phyloP scores from a whole-genome alignment of 768 basidiomycete genomes.

The Aureoboletus auriporus region DNA sequence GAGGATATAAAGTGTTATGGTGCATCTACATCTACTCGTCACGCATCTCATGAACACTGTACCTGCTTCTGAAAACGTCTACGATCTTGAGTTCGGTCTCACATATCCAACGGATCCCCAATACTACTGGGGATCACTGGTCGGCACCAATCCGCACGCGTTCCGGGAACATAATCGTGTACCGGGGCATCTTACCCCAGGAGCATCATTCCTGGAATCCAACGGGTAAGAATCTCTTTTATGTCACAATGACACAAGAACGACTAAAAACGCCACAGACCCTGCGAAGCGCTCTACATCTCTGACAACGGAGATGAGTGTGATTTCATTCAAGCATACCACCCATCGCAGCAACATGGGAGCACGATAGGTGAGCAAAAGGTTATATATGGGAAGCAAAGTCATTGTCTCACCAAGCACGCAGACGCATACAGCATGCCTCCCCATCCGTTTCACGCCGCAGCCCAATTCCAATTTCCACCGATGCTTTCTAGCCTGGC shows the following conservation, averaged over 20 bases:
- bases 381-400: neutral
- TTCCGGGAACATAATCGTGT: neutral
- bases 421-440: neutral
- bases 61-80: neutral
- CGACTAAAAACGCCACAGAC: neutral
- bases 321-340: neutral
- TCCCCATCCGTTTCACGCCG: neutral
- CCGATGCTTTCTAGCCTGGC: no score
- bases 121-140: no score
- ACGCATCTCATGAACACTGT: neutral
- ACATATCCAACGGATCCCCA: neutral
- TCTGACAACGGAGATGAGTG: neutral
- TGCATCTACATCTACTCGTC: rapidly evolving
- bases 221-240: neutral
- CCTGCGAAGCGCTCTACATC: neutral
- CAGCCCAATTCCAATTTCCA: neutral
- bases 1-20: no score
- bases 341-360: neutral
- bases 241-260: neutral
- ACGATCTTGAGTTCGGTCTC: neutral
- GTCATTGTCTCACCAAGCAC: neutral
- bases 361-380: constrained; percentile 2
- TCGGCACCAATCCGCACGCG: neutral
- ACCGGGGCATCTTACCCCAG: neutral
- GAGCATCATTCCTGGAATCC: neutral